phyloP scores from a whole-genome alignment of 2,329 filamentous ascomycete genomes.

The Colletotrichum cuscutae region DNA sequence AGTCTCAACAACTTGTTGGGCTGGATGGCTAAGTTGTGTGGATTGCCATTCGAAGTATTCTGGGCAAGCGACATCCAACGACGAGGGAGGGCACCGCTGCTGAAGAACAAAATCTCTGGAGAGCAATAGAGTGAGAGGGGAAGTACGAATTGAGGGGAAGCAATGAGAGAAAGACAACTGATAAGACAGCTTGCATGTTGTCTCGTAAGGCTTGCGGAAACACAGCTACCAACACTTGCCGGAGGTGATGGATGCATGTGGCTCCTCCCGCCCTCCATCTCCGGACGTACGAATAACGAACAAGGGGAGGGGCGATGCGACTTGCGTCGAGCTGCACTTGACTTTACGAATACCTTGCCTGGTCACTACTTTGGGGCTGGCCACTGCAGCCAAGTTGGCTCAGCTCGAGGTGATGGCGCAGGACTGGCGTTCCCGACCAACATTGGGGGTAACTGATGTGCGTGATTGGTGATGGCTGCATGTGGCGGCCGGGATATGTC shows the following conservation, averaged over 20 bases:
- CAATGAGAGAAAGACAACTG: slow-evolving; percentile 5
- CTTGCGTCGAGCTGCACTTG: neutral
- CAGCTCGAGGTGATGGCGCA: slow-evolving; percentile 33
- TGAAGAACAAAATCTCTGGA: neutral
- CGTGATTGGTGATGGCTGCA: slow-evolving; percentile 11
- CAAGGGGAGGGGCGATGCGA: neutral
- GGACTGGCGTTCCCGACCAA: slow-evolving; percentile 4
- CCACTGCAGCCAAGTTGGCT: slow-evolving; percentile 21
- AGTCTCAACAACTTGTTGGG: neutral
- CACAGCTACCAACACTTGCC: neutral
- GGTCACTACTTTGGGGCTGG: slow-evolving; percentile 7
- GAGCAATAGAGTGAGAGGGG: neutral
- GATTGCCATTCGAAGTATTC: neutral
- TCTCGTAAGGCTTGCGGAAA: slow-evolving; percentile 9
- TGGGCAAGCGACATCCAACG: neutral
- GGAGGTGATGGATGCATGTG: neutral
- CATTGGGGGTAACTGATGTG: neutral
- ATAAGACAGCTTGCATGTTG: slow-evolving; percentile 14
- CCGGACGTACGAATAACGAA: neutral
- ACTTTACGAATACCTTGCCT: neutral
- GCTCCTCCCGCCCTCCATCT: neutral
- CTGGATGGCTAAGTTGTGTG: neutral
- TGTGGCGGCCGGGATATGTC: slow-evolving; percentile 20
- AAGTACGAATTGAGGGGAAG: neutral
- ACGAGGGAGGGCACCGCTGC: neutral